phyloP scores from a whole-genome alignment of 495 filamentous ascomycete genomes.

The Hypoxylon fragiforme region DNA sequence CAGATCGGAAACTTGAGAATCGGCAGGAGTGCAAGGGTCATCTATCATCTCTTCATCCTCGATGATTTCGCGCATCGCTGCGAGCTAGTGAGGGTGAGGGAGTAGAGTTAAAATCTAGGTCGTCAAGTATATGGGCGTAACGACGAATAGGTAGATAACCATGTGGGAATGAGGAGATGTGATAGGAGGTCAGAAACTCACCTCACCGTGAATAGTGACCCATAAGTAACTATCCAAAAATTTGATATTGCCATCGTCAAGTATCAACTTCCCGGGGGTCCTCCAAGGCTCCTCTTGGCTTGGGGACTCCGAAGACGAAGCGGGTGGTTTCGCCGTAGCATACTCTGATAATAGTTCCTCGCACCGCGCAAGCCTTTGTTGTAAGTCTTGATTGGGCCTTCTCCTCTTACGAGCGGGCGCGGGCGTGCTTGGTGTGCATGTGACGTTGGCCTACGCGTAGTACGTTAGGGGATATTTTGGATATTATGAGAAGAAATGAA shows the following conservation, averaged over 20 bases:
- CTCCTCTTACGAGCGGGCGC: constrained; percentile 52
- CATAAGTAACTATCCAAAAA: constrained; percentile 52
- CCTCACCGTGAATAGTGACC: constrained; percentile 48
- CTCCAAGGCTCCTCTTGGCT: constrained; percentile 43
- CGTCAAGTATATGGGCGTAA: background rate
- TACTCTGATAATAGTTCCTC: constrained; percentile 53
- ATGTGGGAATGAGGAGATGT: background rate
- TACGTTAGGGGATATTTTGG: too few species aligned
- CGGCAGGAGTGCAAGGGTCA: constrained; percentile 34
- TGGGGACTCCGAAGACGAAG: constrained; percentile 17
- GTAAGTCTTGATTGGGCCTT: constrained; percentile 53
- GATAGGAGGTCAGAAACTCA: constrained; percentile 26
- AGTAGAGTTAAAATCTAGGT: constrained; percentile 10
- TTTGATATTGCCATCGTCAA: constrained; percentile 48
- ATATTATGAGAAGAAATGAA: too few species aligned
- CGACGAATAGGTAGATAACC: background rate
- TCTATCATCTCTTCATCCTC: constrained; percentile 43
- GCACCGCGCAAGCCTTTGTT: constrained; percentile 53
- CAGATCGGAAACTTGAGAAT: constrained; percentile 41
- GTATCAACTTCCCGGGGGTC: constrained; percentile 46
- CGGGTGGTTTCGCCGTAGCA: constrained; percentile 42
- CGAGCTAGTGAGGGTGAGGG: constrained; percentile 38
- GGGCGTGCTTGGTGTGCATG: constrained; percentile 52
- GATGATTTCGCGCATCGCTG: constrained; percentile 52
- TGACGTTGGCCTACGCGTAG: constrained; percentile 44